Conservation (phyloP, 345 rosid genomes). For the Cardiospermum halicacabum region DNA sequence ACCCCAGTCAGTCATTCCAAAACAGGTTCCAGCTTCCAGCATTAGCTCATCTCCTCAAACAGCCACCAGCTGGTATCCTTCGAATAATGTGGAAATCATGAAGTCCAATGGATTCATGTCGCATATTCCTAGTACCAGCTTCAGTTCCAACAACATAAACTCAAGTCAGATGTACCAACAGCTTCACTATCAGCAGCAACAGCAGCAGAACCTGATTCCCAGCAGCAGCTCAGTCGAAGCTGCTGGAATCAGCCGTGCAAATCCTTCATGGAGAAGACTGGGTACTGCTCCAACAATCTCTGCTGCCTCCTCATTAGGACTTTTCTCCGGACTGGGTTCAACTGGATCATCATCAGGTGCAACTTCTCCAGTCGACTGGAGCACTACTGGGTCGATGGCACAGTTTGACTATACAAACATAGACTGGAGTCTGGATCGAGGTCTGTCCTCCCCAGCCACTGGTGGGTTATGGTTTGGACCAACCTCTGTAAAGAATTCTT, state of each 20-base stretch:
- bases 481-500: constrained; percentile 26
- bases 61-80: constrained; percentile 47
- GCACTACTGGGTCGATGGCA: constrained; percentile 46
- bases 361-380: constrained; percentile 73
- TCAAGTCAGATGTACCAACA: constrained; percentile 55
- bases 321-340: constrained; percentile 64
- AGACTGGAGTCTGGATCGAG: constrained; percentile 80
- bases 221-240: constrained; percentile 41
- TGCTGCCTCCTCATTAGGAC: constrained; percentile 77
- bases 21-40: constrained; percentile 41
- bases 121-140: constrained; percentile 37
- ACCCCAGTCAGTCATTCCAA: constrained; percentile 50
- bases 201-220: constrained; percentile 45
- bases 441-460: constrained; percentile 35
- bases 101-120: constrained; percentile 54
- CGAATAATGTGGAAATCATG: constrained; percentile 38
- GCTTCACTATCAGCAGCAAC: constrained; percentile 50
- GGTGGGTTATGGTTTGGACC: constrained; percentile 41
- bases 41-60: constrained; percentile 48
- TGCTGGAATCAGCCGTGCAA: constrained; percentile 40
- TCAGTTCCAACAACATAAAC: constrained; percentile 31
- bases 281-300: constrained; percentile 49
- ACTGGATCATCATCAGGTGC: constrained; percentile 50
- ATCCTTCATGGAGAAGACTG: constrained; percentile 47
- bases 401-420: constrained; percentile 58